Evolutionary conservation across 805 yeast species (phyloP), one percentile per base, ranked within the genome.

Genomic region (Kodamaea jinghongensis): DNA sequence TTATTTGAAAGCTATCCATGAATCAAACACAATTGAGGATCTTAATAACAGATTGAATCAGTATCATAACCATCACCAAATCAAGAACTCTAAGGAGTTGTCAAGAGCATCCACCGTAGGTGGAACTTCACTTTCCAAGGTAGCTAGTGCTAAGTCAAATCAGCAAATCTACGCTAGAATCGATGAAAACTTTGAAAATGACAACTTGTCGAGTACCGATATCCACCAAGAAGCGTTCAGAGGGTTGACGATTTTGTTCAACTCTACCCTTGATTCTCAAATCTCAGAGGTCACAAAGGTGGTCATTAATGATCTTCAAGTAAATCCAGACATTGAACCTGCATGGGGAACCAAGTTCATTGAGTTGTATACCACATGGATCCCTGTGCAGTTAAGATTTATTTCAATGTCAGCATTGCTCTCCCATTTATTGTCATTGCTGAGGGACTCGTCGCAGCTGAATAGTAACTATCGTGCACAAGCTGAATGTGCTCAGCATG

Each of bases 301-400:
- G 4, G 65, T 86, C 14, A 63, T 79, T 7, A 58, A 65, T 28
- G 42, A 51, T 44, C 58, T 54, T 11, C 76, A 70, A 48, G 55
- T 28, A 69, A 45, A 53, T 34, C 13, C 62, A 31, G 32, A 54
- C 47, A 29, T 41, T 30, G 58, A 61, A 29, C 45, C 48, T 10
- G 45, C 48, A 5, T 83, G 90, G 90, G 67, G 76, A 2, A 66
- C 73, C 20, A 59, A 69, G 7, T 65, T 90, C 34, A 62, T 86
- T 27, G 82, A 81, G 46, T 66, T 79, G 45, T 74, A 86, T 42
- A 79, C 89, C 6, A 75, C 77, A 28, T 87, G 90, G 76, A 77
- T 87, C 7, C 97, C 88, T 0, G 93, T 81, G 28, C 96, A 80
- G 55, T 70, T 79, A 47, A 69, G 96, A 46, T 87, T 84, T 63